phyloP scores from a whole-genome alignment of 2,329 filamentous ascomycete species.

The Ambrosiella beaveri region DNA sequence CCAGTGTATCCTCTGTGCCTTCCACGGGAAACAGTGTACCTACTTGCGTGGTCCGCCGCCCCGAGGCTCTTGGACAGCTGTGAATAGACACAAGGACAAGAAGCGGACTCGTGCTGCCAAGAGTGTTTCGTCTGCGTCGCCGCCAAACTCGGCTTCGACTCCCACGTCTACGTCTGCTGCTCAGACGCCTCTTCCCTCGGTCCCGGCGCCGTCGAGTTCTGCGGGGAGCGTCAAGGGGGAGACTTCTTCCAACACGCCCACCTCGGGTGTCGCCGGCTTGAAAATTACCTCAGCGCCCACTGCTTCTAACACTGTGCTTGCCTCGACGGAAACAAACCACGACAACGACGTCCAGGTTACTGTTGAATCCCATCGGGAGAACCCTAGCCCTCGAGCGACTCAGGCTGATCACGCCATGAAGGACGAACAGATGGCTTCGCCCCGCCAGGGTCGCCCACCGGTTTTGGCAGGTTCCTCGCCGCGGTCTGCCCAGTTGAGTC shows the following conservation, averaged over 20 bases:
- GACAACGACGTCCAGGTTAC: constrained; percentile 11
- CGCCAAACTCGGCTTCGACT: not conserved
- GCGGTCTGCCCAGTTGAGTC: not conserved
- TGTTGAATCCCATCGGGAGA: not conserved
- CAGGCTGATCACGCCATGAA: not conserved
- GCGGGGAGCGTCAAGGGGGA: not conserved
- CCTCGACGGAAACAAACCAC: not conserved
- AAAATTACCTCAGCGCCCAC: not conserved
- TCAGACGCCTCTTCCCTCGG: constrained; percentile 1
- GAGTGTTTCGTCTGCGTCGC: constrained; percentile 1
- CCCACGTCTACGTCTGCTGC: constrained; percentile 13
- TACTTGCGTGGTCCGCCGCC: constrained; percentile 31
- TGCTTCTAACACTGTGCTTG: not conserved
- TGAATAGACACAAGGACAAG: constrained; percentile 15
- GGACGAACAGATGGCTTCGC: not conserved
- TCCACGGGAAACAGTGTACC: constrained; percentile 50
- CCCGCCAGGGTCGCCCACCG: not conserved
- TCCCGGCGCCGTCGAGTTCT: not conserved
- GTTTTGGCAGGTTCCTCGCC: not conserved
- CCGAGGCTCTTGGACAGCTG: constrained; percentile 18
- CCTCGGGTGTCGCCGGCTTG: not conserved
- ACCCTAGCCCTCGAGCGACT: not conserved
- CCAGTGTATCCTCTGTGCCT: constrained; percentile 46
- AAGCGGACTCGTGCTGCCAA: constrained; percentile 12
- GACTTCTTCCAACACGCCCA: not conserved